phyloP scores from a whole-genome alignment of 345 rosid genomes.

The Gossypium turneri region DNA sequence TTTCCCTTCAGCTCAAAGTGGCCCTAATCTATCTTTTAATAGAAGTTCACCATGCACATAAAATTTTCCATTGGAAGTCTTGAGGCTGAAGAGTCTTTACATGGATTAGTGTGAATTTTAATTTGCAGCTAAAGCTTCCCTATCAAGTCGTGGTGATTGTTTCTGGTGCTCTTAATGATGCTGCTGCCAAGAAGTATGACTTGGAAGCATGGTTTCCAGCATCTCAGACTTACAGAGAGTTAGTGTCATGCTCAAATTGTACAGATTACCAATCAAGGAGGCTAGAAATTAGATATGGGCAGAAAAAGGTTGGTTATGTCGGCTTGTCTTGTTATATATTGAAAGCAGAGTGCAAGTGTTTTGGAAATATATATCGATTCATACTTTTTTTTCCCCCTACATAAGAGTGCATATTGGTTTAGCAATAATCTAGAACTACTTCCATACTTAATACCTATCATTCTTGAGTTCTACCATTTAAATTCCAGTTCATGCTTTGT shows the following conservation, averaged over 20 bases:
- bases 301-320: constrained; percentile 63
- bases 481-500: background rate
- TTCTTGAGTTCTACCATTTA: background rate
- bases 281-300: constrained; percentile 85
- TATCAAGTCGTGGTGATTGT: constrained; percentile 81
- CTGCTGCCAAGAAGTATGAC: constrained; percentile 96
- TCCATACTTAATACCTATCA: background rate
- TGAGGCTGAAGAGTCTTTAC: background rate
- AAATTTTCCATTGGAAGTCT: background rate
- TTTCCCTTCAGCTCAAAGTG: background rate
- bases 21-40: background rate
- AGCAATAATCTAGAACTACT: background rate
- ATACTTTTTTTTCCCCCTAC: background rate
- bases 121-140: constrained; percentile 71
- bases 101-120: background rate
- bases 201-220: constrained; percentile 97
- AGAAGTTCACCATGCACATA: background rate
- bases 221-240: constrained; percentile 50
- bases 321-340: background rate
- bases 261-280: constrained; percentile 37
- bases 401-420: background rate
- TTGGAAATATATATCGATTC: background rate
- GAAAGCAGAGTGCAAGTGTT: background rate
- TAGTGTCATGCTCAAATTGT: constrained; percentile 13
- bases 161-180: constrained; percentile 35